Conservation (phyloP, 1,139 yeast species). For the Yueomyces sp. region DNA sequence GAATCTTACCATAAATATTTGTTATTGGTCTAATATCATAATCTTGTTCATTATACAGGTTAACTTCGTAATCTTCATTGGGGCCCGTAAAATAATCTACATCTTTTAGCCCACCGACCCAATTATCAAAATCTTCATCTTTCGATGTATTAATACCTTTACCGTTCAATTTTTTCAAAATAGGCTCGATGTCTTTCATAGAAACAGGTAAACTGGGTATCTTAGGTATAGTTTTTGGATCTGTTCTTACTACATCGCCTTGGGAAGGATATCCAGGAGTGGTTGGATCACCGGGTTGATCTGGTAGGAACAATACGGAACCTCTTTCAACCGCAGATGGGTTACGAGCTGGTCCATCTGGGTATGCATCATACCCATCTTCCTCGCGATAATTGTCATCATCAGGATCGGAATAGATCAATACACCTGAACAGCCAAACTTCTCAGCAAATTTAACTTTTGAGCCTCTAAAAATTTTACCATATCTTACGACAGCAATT, state of each 20-base stretch:
- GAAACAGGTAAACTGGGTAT: constrained; percentile 57
- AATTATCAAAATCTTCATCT: constrained; percentile 16
- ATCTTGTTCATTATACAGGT: constrained; percentile 43
- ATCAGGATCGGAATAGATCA: constrained; percentile 54
- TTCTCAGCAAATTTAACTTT: constrained; percentile 60
- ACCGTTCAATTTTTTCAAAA: constrained; percentile 41
- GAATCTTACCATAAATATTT: constrained; percentile 45
- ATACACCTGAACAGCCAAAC: constrained; percentile 45
- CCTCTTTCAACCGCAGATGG: constrained; percentile 73
- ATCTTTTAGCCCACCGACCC: constrained; percentile 38
- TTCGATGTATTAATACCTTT: constrained; percentile 32
- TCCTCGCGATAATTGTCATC: constrained; percentile 43
- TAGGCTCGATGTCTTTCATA: constrained; percentile 43
- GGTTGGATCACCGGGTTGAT: constrained; percentile 79
- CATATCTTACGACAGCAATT: constrained; percentile 50
- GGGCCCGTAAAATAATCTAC: constrained; percentile 53
- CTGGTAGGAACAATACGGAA: constrained; percentile 66
- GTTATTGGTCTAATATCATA: constrained; percentile 45
- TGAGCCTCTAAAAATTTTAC: constrained; percentile 48
- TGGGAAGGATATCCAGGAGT: constrained; percentile 75
- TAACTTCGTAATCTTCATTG: constrained; percentile 33
- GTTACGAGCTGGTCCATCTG: constrained; percentile 57
- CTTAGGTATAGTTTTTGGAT: constrained; percentile 40
- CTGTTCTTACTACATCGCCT: constrained; percentile 35
- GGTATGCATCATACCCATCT: constrained; percentile 46